Percentiles rank a stretch among this genome's conserved stretches.
Conservation (phyloP, 306 rosid species). For the Psophocarpus tetragonolobus region DNA sequence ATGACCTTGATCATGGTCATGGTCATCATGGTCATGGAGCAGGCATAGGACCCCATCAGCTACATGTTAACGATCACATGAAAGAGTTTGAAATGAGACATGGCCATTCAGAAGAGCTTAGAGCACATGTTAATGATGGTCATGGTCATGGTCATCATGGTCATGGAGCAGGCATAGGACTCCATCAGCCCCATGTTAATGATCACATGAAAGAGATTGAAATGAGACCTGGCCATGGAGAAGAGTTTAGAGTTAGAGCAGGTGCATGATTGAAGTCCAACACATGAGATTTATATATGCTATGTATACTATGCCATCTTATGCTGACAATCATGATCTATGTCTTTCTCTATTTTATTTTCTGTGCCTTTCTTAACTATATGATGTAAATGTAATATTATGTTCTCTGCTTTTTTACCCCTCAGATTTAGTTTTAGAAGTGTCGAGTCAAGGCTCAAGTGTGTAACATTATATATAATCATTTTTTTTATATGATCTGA, state of each 20-base stretch:
- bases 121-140: too few relatives aligned
- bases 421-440: not conserved
- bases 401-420: not conserved
- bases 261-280: constrained; percentile 26
- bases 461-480: not conserved
- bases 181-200: too few relatives aligned
- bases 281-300: not conserved
- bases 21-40: constrained; percentile 15
- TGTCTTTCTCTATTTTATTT: not conserved
- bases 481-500: not conserved
- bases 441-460: not conserved
- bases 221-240: constrained; percentile 43
- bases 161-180: too few relatives aligned
- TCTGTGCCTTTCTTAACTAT: not conserved
- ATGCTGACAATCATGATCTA: not conserved
- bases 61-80: constrained; percentile 35
- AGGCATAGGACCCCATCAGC: constrained; percentile 30
- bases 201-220: constrained; percentile 47
- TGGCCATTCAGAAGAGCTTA: constrained; percentile 43
- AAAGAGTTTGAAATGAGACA: constrained; percentile 46
- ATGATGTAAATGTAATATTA: constrained; percentile 19
- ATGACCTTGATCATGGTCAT: not conserved
- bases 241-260: constrained; percentile 43
- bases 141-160: too few relatives aligned
- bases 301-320: not conserved